Base-by-base conservation (phyloP, 169 alveolate genomes). In the Plasmodium cynomolgi region DNA sequence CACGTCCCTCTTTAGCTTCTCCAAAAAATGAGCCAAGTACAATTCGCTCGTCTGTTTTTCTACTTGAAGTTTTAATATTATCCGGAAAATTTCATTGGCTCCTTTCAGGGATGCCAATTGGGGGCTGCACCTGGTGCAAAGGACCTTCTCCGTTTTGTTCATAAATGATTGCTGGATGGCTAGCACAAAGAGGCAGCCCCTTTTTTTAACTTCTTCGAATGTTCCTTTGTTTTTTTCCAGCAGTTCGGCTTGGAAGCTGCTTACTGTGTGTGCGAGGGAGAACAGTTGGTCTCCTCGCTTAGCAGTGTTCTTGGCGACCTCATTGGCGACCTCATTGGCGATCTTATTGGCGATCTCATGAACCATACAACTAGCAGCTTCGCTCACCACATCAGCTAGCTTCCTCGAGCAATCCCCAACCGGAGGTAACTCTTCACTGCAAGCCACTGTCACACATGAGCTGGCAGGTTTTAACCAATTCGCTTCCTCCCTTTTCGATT, bases 31-130 rank as follows among this genome's bases (percentile, higher is more conserved):
- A 29, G 54, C 58, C 92, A 91, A 81, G 84, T 91, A 91, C 54
- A 91, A 72, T 91, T 91, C 95, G n/a, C 54, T 81, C 1, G 95
- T 91, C 20, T 91, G 80, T 73, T 91, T 91, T 83, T 91, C 95
- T 91, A 91, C 75, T 81, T 82, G 82, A n/a, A 91, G 34, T 58
- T 91, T 91, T 54, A 91, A 77, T 34, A 91, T 81, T 31, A 81
- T 84, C 41, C 68, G 73, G 75, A 91, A 91, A 6, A 91, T 20
- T 20, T 50, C 56, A 81, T 83, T 73, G 39, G 75, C 56, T 41
- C 41, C 75, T 26, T 82, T 29, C 15, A 81, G 20, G 7, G n/a
- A 34, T 3, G 37, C 80, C 8, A 37, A 2, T 41, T 41, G 75
- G 29, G 34, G 72, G 2, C 11, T 71, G 56, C 95, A 91, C 41